Evolutionary conservation across 768 basidiomycete species (phyloP).

Genomic region (Lactifluus volemus): DNA sequence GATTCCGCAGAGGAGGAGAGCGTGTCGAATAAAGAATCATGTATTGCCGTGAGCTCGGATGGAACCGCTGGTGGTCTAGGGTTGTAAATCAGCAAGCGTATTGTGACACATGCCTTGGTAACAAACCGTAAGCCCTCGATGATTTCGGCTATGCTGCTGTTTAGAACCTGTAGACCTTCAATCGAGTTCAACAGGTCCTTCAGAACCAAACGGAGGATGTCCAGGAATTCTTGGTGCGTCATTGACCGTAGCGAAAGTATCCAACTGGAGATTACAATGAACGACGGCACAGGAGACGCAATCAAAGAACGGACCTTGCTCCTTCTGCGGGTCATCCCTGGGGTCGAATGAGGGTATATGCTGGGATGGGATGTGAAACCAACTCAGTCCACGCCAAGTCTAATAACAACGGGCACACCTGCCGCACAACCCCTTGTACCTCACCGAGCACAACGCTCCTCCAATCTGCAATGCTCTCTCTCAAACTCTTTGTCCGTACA

Average conservation of each 20-base stretch:
- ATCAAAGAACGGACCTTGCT: conserved; percentile 1
- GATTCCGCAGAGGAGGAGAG: conserved; percentile 77
- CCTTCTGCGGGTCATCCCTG: conserved; percentile 39
- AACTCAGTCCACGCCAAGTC: background rate
- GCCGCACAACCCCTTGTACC: conserved; percentile 46
- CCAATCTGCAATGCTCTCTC: conserved; percentile 62
- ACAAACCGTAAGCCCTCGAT: conserved; percentile 39
- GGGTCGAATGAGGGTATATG: conserved; percentile 50
- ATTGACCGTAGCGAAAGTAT: conserved; percentile 54
- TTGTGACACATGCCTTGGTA: background rate
- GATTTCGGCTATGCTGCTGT: conserved; percentile 46
- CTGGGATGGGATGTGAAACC: conserved; percentile 32
- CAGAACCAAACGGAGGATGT: conserved; percentile 54
- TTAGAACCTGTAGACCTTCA: conserved; percentile 58
- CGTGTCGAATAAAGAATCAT: conserved; percentile 67
- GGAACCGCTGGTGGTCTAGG: conserved; percentile 33
- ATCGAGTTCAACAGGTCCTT: conserved; percentile 47
- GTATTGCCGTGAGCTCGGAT: conserved; percentile 36
- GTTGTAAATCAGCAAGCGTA: background rate
- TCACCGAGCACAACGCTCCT: conserved; percentile 57
- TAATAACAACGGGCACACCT: conserved; percentile 35
- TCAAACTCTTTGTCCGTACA: conserved; percentile 58
- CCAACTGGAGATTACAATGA: conserved; percentile 26
- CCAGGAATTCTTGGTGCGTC: conserved; percentile 36
- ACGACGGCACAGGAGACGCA: background rate